These are phyloP conservation scores for Cystobasidiaceae sp. DNA, from an alignment of 1,284 basidiomycete species.

Conservation along the genomic window DNA sequence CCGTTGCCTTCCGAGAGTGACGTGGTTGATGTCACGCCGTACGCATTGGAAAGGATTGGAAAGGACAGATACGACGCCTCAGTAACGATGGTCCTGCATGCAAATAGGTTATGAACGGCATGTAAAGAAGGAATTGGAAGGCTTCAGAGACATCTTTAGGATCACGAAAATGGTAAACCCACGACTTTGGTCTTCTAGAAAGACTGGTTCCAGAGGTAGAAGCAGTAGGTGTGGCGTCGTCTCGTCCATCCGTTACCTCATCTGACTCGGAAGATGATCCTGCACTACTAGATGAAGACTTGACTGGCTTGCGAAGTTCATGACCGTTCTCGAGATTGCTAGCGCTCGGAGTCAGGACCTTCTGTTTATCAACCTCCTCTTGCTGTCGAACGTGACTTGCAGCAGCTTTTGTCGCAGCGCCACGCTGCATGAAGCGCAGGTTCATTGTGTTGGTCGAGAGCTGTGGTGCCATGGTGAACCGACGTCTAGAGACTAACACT, in stretches of 20 bases:
- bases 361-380: not conserved
- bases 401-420: conserved; percentile 24
- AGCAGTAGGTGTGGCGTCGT: no score
- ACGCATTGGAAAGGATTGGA: conserved; percentile 19
- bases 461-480: not conserved
- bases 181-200: no score
- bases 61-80: conserved; percentile 24
- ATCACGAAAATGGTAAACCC: no score
- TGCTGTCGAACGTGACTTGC: not conserved
- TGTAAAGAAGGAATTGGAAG: not conserved
- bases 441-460: conserved; percentile 16
- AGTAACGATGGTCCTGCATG: not conserved
- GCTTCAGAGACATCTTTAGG: not conserved
- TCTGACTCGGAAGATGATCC: no score
- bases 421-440: conserved; percentile 29
- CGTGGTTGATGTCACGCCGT: not conserved
- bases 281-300: no score
- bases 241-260: no score
- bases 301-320: not conserved
- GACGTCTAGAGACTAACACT: no score
- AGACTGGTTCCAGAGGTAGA: no score
- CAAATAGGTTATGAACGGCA: no score
- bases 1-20: not conserved
- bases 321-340: not conserved
- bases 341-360: not conserved